Evolutionary conservation across 1,139 yeast species (phyloP).

Genomic region (Sugiyamaella castrensis): DNA sequence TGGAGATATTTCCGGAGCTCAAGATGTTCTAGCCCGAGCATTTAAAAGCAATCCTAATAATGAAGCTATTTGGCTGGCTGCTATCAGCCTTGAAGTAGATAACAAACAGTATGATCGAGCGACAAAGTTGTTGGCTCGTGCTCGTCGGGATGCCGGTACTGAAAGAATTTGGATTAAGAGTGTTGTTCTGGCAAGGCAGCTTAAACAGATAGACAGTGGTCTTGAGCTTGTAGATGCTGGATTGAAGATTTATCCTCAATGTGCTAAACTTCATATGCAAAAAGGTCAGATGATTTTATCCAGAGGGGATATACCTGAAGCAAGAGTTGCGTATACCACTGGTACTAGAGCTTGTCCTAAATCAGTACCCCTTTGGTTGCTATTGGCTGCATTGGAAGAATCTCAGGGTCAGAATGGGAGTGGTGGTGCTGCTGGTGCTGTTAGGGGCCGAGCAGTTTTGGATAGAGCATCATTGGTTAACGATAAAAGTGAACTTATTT

Average conservation of each 20-base stretch:
- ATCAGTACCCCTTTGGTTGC: constrained; percentile 53
- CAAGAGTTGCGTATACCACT: constrained; percentile 47
- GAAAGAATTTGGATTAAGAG: constrained; percentile 62
- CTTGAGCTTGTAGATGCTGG: constrained; percentile 46
- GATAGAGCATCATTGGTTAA: constrained; percentile 63
- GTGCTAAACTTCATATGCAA: constrained; percentile 55
- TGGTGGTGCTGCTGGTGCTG: constrained; percentile 32
- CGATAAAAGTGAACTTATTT: constrained; percentile 50
- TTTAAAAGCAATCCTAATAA: constrained; percentile 43
- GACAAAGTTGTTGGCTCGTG: constrained; percentile 42
- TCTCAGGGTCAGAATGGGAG: constrained; percentile 25
- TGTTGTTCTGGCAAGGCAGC: constrained; percentile 53
- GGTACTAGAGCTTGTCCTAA: constrained; percentile 53
- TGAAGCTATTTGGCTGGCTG: constrained; percentile 68
- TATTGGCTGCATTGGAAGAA: constrained; percentile 52
- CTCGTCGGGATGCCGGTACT: constrained; percentile 39
- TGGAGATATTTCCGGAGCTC: constrained; percentile 51
- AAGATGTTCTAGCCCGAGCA: constrained; percentile 51
- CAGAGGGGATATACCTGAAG: constrained; percentile 38
- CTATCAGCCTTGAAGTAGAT: constrained; percentile 58
- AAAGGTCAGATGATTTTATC: constrained; percentile 52
- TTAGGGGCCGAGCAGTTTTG: constrained; percentile 68
- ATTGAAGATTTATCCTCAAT: constrained; percentile 45
- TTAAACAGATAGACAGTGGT: constrained; percentile 39
- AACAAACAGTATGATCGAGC: constrained; percentile 45